Percentiles rank a stretch among this genome's conserved stretches.
These are phyloP conservation scores for Didymella segeticola DNA, from an alignment of 2,329 filamentous ascomycete genomes.

Conservation along the genomic window DNA sequence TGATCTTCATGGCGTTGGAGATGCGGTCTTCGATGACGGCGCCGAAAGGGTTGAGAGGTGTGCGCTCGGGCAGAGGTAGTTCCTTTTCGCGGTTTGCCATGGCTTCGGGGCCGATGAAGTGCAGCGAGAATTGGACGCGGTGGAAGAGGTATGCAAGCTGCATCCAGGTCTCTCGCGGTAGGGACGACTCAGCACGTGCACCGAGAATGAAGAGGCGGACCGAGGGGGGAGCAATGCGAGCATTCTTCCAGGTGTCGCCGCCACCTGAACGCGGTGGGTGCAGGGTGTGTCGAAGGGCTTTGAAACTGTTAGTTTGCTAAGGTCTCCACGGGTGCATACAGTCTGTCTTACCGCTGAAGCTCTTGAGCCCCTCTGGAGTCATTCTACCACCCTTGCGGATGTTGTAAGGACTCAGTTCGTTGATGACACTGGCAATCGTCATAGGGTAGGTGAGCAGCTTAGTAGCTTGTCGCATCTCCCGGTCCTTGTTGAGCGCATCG, in stretches of 20 bases:
- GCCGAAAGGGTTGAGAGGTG: constrained; percentile 86
- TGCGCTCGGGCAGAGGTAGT: constrained; percentile 87
- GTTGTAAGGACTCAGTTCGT: constrained; percentile 92
- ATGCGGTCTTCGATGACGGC: constrained; percentile 93
- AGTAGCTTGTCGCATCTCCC: constrained; percentile 91
- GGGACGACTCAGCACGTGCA: constrained; percentile 94
- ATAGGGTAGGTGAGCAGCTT: constrained; percentile 91
- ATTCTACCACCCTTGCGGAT: constrained; percentile 77
- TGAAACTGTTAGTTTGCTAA: constrained; percentile 16
- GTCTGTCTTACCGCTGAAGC: constrained; percentile 78
- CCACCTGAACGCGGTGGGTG: constrained; percentile 85
- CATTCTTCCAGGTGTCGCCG: constrained; percentile 74
- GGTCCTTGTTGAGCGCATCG: constrained; percentile 86
- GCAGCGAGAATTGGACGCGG: constrained; percentile 84
- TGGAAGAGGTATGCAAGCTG: constrained; percentile 96
- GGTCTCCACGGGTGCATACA: background rate
- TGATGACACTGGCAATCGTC: constrained; percentile 88
- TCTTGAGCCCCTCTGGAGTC: constrained; percentile 89
- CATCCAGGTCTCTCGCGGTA: constrained; percentile 92
- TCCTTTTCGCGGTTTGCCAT: constrained; percentile 95
- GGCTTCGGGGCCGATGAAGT: constrained; percentile 94
- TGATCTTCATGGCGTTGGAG: constrained; percentile 90
- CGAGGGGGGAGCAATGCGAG: constrained; percentile 83
- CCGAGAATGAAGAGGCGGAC: constrained; percentile 93
- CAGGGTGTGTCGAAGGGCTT: constrained; percentile 89